These are phyloP conservation scores for Nicotiana knightiana DNA, from an alignment of 257 asterid genomes.

Conservation along the genomic window DNA sequence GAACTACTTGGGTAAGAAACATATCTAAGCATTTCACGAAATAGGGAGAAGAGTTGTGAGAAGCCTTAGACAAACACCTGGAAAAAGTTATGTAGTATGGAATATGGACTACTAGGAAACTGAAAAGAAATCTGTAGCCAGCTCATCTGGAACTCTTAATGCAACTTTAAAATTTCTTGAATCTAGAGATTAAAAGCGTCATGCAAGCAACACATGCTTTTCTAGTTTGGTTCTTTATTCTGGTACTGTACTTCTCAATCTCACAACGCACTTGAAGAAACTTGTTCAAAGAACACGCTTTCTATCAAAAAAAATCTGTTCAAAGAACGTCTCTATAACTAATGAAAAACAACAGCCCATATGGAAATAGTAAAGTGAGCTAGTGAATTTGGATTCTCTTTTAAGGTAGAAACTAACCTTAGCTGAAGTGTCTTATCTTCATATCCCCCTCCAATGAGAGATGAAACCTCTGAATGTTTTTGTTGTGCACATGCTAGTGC, in stretches of 20 bases:
- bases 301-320: neutral
- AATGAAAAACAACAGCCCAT: neutral
- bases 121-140: neutral
- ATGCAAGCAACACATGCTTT: neutral
- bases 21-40: neutral
- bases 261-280: neutral
- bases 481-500: slow-evolving; percentile 27
- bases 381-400: neutral
- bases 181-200: neutral
- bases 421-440: slow-evolving; percentile 59
- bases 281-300: neutral
- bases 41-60: neutral
- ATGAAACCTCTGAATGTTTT: slow-evolving; percentile 23
- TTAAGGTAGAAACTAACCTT: slow-evolving; percentile 36
- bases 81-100: neutral
- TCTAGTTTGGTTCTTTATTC: neutral
- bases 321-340: neutral
- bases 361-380: neutral
- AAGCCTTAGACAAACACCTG: neutral
- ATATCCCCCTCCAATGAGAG: slow-evolving; percentile 30
- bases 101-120: neutral
- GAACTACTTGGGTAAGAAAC: neutral
- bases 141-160: neutral
- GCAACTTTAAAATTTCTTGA: neutral
- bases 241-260: neutral